These are phyloP conservation scores for Schoenoplectus triqueter DNA, from an alignment of 202 grass and related monocot species.

Conservation along the genomic window DNA sequence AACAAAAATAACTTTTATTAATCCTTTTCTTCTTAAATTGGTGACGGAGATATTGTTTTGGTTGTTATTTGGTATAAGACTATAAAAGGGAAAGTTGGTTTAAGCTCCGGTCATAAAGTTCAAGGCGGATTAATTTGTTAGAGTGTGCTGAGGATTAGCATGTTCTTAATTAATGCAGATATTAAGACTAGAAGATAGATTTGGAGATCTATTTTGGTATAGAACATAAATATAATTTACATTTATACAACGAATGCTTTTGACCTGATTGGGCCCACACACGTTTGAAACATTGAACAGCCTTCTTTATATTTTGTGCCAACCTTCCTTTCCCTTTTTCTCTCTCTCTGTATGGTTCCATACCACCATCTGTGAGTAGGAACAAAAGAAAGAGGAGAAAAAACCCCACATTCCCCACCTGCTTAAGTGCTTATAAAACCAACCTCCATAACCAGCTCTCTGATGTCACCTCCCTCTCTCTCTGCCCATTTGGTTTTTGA, in stretches of 20 bases:
- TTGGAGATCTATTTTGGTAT: no score
- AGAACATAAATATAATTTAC: background rate
- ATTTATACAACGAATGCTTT: background rate
- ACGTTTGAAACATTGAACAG: background rate
- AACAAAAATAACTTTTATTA: no score
- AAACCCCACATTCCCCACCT: background rate
- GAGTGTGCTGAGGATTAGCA: no score
- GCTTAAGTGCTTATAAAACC: background rate
- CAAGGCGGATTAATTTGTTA: no score
- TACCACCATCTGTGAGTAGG: background rate
- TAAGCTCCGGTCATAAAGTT: no score
- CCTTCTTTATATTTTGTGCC: background rate
- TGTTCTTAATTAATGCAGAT: no score
- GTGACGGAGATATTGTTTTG: background rate
- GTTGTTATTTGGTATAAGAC: background rate
- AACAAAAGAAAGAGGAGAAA: background rate
- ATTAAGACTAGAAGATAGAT: no score
- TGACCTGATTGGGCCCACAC: background rate
- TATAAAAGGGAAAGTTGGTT: background rate
- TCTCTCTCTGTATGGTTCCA: background rate
- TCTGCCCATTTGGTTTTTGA: background rate
- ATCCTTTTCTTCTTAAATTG: no score
- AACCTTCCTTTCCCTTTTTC: background rate
- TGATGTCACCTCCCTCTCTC: background rate
- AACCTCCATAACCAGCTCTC: slow-evolving; percentile 21